Conservation (phyloP, 805 yeast species). For the Starmera dryadoides region DNA sequence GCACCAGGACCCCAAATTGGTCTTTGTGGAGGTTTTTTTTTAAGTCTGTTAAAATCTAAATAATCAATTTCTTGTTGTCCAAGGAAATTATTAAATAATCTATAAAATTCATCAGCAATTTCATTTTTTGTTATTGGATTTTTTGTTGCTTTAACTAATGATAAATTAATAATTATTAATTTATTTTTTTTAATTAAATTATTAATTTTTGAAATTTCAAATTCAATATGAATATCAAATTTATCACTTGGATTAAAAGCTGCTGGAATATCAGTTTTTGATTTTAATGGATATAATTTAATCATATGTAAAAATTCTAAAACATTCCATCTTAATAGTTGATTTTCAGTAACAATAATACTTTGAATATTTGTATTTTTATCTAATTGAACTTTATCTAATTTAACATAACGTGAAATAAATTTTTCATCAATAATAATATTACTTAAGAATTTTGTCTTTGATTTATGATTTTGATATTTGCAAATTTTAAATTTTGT, state of each 20-base stretch:
- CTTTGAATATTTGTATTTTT: background rate
- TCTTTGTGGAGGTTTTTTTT: background rate
- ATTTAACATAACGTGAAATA: background rate
- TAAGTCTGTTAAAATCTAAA: background rate
- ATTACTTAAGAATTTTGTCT: background rate
- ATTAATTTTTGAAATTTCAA: background rate
- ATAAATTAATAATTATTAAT: background rate
- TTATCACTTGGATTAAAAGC: background rate
- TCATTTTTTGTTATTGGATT: background rate
- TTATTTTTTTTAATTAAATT: background rate
- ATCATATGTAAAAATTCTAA: background rate
- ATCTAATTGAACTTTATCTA: background rate
- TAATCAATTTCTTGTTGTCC: background rate
- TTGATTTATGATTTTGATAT: background rate
- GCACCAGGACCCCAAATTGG: background rate
- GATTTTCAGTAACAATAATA: background rate
- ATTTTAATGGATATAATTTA: background rate
- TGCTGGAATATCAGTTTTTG: background rate
- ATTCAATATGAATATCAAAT: background rate
- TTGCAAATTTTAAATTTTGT: background rate
- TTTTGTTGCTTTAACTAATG: background rate
- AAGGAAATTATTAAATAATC: background rate
- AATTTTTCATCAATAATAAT: background rate
- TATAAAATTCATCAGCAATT: background rate
- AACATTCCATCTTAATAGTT: background rate